These are phyloP conservation scores for Salix purpurea DNA, from an alignment of 345 rosid genomes.

Conservation along the genomic window DNA sequence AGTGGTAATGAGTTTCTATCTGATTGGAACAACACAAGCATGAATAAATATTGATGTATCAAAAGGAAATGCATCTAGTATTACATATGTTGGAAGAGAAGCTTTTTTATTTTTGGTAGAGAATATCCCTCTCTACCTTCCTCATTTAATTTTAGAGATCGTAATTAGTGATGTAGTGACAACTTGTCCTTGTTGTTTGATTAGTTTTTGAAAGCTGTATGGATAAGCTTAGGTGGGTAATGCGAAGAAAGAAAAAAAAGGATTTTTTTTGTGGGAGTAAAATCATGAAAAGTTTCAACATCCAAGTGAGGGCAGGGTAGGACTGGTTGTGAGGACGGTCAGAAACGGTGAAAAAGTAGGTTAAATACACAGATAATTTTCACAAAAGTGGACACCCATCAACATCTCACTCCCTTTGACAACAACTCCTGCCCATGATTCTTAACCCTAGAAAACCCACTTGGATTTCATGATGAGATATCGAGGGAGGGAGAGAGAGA, in stretches of 20 bases:
- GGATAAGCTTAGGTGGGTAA: conserved; percentile 13
- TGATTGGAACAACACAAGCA: conserved; percentile 15
- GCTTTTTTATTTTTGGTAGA: too few relatives aligned
- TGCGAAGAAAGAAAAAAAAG: neutral
- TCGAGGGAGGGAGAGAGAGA: conserved; percentile 3
- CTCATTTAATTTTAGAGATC: neutral
- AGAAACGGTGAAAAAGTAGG: conserved; percentile 38
- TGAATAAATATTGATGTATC: conserved; percentile 8
- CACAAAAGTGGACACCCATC: conserved; percentile 19
- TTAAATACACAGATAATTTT: conserved; percentile 19
- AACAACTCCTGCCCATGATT: conserved; percentile 37
- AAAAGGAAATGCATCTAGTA: neutral
- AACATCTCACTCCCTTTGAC: conserved; percentile 7
- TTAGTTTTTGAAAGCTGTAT: neutral
- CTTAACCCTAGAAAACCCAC: conserved; percentile 32
- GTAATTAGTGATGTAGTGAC: neutral
- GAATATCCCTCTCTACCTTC: neutral
- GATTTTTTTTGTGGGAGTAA: neutral
- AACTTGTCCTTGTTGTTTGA: neutral
- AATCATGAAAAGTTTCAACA: conserved; percentile 21
- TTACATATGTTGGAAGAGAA: neutral
- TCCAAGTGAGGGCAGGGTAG: conserved; percentile 24
- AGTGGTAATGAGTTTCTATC: conserved; percentile 15
- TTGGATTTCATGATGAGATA: conserved; percentile 31
- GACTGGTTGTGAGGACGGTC: conserved; percentile 18